These are phyloP conservation scores for Micractinium conductrix DNA, from an alignment of 139 green algal species.

Conservation along the genomic window DNA sequence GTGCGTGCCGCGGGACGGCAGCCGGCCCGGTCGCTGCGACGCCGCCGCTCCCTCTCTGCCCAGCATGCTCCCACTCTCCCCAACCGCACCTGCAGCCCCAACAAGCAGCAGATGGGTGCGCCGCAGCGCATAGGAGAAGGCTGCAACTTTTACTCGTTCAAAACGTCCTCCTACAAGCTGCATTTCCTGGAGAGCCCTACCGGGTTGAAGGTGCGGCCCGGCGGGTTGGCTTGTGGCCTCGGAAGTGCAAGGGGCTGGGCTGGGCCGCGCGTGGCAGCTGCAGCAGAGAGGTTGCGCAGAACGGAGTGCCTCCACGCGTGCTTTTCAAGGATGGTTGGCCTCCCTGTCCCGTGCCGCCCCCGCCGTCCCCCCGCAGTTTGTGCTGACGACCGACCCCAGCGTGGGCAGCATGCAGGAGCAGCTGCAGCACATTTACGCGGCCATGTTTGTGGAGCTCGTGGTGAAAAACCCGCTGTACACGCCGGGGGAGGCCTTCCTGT, in stretches of 20 bases:
- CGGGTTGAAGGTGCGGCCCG: background rate
- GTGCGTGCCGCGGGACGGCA: background rate
- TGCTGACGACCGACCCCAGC: slow-evolving; percentile 50
- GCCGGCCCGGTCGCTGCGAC: no score
- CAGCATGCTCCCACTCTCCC: background rate
- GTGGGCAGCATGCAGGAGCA: slow-evolving; percentile 75
- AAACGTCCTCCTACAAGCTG: slow-evolving; percentile 92
- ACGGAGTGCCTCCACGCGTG: no score
- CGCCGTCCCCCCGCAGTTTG: background rate
- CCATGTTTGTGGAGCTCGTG: slow-evolving; percentile 85
- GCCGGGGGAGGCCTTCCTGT: slow-evolving; percentile 81
- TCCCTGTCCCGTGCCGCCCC: background rate
- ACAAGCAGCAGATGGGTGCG: slow-evolving; percentile 76
- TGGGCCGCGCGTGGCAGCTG: no score
- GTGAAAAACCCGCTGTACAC: slow-evolving; percentile 87
- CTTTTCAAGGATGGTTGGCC: no score
- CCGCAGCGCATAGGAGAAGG: slow-evolving; percentile 76
- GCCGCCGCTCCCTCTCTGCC: background rate
- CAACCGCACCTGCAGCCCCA: slow-evolving; percentile 48
- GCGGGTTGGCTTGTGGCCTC: background rate
- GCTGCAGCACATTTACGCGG: slow-evolving; percentile 79
- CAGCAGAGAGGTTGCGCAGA: no score
- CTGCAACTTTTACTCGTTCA: slow-evolving; percentile 84
- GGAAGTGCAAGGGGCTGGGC: no score
- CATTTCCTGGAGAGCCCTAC: slow-evolving; percentile 64